Base-by-base conservation (phyloP, 768 basidiomycete genomes). In the Mycena epipterygia region DNA sequence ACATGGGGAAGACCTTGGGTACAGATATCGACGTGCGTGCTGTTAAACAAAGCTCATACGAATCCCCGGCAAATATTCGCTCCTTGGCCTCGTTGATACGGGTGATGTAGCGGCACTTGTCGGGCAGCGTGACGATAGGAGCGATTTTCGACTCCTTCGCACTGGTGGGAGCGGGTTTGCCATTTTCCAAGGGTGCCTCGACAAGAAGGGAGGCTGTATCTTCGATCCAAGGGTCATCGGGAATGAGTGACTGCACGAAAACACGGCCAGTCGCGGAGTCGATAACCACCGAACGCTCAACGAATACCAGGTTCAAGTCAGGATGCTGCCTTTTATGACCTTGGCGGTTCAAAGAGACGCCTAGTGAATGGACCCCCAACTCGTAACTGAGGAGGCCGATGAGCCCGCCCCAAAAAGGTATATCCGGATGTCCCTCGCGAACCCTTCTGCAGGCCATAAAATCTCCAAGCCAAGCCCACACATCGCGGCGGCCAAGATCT, bases 1-100 rank as follows among this genome's bases (percentile, higher is more conserved):
- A 74, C 46, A 64, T 44, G 52, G 68, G 32, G 19, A 73, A 60
- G 33, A 79, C 73, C 58, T 82, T 79, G 35, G 87, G 86, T 48
- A 90, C 76, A 14, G 84, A 80, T 57, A 95, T 84, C 39, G 79
- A 86, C 23, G 93, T 93, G 16, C 85, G 88, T 6, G 93, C 92
- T 2, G 97, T 98, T 35, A 98, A 83, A 73, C 96, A 98, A 39
- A 98, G 87, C 78, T 98, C 97, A 80, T 98, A 98, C 3, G 95
- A 95, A 77, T 98, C 93, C 4, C 97, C 97, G 33, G 91, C 86
- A 68, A 86, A 92, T 42, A 98, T 88, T 69, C 87, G 85, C 64
- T 94, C 90, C 76, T 95, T 90, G 16, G 94, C 93, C 61, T 83
- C 76, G 23, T 88, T 81, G 73, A 98, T 95, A 21, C 88, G 88